Conservation (phyloP, 2,329 filamentous ascomycete genomes). For the Apiospora aurea region DNA sequence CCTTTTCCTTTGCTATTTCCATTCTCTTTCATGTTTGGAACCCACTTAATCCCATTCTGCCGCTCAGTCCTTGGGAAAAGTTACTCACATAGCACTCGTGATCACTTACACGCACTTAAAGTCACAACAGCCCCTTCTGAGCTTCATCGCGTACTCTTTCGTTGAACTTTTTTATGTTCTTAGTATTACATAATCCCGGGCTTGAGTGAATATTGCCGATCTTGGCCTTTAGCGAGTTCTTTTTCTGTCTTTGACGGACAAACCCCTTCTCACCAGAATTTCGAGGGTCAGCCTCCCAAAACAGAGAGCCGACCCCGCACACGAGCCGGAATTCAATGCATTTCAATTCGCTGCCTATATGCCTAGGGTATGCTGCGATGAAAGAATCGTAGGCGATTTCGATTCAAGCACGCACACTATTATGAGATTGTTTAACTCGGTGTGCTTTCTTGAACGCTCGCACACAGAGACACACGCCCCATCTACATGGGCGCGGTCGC, state of each 20-base stretch:
- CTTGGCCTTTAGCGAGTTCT: neutral
- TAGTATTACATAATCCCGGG: constrained; percentile 3
- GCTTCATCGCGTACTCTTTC: neutral
- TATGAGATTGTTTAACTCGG: constrained; percentile 1
- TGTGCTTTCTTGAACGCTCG: neutral
- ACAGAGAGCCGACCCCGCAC: neutral
- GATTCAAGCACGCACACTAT: constrained; percentile 7
- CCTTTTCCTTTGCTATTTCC: neutral
- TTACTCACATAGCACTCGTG: neutral
- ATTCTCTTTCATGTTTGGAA: no score
- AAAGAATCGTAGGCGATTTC: neutral
- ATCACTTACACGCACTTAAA: constrained; percentile 1
- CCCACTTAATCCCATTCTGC: neutral
- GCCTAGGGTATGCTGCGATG: constrained; percentile 8
- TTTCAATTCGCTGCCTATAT: constrained; percentile 15
- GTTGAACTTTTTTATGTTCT: neutral
- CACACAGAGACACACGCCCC: neutral
- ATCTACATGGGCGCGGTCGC: neutral
- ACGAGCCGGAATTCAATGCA: constrained; percentile 1
- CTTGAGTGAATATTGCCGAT: neutral
- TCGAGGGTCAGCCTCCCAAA: neutral
- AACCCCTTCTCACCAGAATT: neutral
- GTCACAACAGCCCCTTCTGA: neutral
- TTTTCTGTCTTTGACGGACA: neutral
- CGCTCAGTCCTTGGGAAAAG: neutral